Evolutionary conservation across 2,329 filamentous ascomycete genomes (phyloP).

Genomic region (Diaporthe ilicicola): DNA sequence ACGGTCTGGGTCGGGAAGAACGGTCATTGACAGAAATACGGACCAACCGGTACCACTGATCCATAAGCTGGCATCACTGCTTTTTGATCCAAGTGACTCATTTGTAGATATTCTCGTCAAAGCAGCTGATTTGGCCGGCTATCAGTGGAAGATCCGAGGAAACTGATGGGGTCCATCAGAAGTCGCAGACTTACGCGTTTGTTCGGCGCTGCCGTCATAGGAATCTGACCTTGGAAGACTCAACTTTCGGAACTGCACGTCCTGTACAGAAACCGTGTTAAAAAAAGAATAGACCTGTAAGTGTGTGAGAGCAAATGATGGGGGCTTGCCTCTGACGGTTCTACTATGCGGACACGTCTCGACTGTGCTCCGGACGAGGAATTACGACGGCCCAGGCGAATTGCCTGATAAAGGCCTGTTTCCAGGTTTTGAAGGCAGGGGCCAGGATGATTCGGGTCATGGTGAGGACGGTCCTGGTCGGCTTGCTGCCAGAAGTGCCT

Average conservation of each 20-base stretch:
- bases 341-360: constrained; percentile 1
- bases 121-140: background rate
- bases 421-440: constrained; percentile 23
- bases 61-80: constrained; percentile 25
- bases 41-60: constrained; percentile 20
- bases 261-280: background rate
- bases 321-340: constrained; percentile 15
- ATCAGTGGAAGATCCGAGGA: background rate
- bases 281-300: background rate
- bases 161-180: background rate
- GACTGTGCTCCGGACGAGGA: background rate
- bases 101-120: background rate
- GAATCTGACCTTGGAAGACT: constrained; percentile 23
- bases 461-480: background rate
- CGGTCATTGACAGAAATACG: background rate
- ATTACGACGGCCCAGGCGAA: constrained; percentile 3
- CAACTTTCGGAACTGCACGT: constrained; percentile 24
- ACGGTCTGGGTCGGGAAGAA: background rate
- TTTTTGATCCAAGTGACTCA: background rate
- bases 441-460: constrained; percentile 2
- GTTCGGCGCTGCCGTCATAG: constrained; percentile 28
- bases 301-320: too few relatives aligned
- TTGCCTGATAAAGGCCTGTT: constrained; percentile 6
- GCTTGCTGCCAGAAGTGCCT: constrained; percentile 20
- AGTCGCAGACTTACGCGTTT: constrained; percentile 15